Evolutionary conservation across 2,329 filamentous ascomycete species (phyloP).

Genomic region (Pyrenochaeta sp.): DNA sequence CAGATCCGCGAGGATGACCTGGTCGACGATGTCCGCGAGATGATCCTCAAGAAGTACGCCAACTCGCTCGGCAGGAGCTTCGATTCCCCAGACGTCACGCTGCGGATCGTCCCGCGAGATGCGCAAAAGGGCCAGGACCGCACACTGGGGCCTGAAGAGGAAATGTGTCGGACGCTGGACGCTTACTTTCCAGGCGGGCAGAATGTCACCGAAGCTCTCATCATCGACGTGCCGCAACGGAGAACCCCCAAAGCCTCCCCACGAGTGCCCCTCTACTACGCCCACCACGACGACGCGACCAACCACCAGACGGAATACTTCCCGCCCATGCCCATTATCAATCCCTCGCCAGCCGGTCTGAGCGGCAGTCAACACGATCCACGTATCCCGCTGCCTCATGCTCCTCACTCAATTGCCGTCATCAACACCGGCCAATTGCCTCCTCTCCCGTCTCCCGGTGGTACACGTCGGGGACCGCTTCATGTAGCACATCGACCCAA

Average conservation of each 20-base stretch:
- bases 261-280: conserved; percentile 61
- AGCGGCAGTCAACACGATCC: conserved; percentile 48
- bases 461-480: conserved; percentile 58
- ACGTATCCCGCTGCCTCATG: conserved; percentile 47
- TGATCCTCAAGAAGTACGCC: conserved; percentile 90
- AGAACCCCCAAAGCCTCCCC: conserved; percentile 85
- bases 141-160: conserved; percentile 83
- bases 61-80: conserved; percentile 90
- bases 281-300: conserved; percentile 66
- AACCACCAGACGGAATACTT: conserved; percentile 84
- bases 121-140: conserved; percentile 64
- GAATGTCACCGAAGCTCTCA: conserved; percentile 82
- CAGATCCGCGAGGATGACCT: conserved; percentile 86
- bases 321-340: conserved; percentile 65
- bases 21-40: conserved; percentile 92
- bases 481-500: conserved; percentile 64
- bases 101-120: conserved; percentile 79
- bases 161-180: conserved; percentile 79
- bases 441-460: conserved; percentile 82
- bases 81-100: conserved; percentile 86
- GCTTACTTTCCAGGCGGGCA: conserved; percentile 87
- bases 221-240: conserved; percentile 84
- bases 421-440: conserved; percentile 82
- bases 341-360: conserved; percentile 50
- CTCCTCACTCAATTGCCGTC: conserved; percentile 74